Evolutionary conservation across 441 rosid genomes (phyloP), one percentile per base, ranked within the genome.

Genomic region (Gossypium lobatum): DNA sequence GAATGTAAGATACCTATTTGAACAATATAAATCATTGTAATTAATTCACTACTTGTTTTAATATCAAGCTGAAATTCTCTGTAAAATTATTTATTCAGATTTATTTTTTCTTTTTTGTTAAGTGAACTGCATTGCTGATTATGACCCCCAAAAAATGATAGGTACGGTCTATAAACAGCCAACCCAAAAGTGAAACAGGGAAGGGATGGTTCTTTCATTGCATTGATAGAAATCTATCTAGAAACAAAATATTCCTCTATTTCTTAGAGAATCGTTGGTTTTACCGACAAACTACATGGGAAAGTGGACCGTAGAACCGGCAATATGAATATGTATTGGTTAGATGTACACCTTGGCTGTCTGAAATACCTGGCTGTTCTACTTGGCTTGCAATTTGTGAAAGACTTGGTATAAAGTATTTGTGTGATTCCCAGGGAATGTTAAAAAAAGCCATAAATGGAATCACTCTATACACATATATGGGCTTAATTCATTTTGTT

Each of bases 21-120:
- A 67, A 48, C 62, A 59, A 55, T 50, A 42, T 62, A 10, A 55
- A 75, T 75, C 64, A 20, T 60, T 82, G 89, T 82, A 79, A 84
- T 67, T 78, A 71, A 39, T 62, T 26, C 37, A 37, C 74, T 42
- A 20, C 25, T 73, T 57, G 23, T 78, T 78, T 74, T 18, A 71
- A 52, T 76, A 55, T 76, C 79, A 74, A 78, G 82, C 65, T 28
- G 54, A 5, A 54, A 20, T 60, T 73, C 59, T 37, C 4, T 68
- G 72, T 70, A 50, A 50, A 68, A 26, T 42, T 26, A 25, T 25
- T 8, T 67, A 50, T n/a, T 67, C 21, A 1, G 20, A 2, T 5
- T 23, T 65, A 34, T 45, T 23, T 17, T 45, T 65, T 37, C 9
- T 45, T 14, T 13, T 31, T 5, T 65, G 4, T 45, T 1, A 46